Evolutionary conservation across 2,329 filamentous ascomycete species (phyloP).

Genomic region (Leptographium galeiforme): DNA sequence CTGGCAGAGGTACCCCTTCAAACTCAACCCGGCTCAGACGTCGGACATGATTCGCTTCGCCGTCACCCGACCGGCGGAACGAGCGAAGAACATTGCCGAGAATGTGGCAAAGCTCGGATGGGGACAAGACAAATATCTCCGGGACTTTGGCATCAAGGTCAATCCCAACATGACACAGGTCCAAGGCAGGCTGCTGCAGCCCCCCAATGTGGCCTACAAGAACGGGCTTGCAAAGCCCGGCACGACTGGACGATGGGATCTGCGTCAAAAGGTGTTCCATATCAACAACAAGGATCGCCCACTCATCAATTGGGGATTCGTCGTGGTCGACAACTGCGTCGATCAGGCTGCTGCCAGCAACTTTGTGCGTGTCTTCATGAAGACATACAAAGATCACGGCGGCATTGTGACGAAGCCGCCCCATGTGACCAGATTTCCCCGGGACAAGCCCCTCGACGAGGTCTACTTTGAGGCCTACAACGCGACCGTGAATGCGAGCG

Average conservation of each 20-base stretch:
- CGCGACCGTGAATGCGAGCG: slow-evolving; percentile 33
- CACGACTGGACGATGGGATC: slow-evolving; percentile 68
- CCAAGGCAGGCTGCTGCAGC: slow-evolving; percentile 56
- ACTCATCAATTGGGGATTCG: slow-evolving; percentile 63
- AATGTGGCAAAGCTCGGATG: slow-evolving; percentile 58
- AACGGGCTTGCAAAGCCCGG: slow-evolving; percentile 45
- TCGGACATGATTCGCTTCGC: slow-evolving; percentile 86
- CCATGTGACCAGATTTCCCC: slow-evolving; percentile 15
- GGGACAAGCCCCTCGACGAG: slow-evolving; percentile 18
- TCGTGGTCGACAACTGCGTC: slow-evolving; percentile 46
- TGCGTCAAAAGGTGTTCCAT: slow-evolving; percentile 69
- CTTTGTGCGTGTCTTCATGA: slow-evolving; percentile 37
- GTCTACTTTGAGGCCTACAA: slow-evolving; percentile 44
- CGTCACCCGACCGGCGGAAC: slow-evolving; percentile 59
- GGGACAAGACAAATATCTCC: slow-evolving; percentile 53
- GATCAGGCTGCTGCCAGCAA: slow-evolving; percentile 39
- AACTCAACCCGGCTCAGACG: slow-evolving; percentile 52
- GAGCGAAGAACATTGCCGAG: slow-evolving; percentile 53
- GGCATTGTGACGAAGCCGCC: slow-evolving; percentile 29
- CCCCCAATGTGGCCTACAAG: slow-evolving; percentile 59
- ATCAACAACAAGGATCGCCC: slow-evolving; percentile 40
- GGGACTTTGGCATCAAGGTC: slow-evolving; percentile 62
- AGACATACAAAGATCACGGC: slow-evolving; percentile 35
- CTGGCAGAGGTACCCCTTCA: slow-evolving; percentile 49
- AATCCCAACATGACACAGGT: slow-evolving; percentile 48